Percentiles rank a stretch among this genome's conserved stretches.
These are phyloP conservation scores for Tripterygium wilfordii DNA, from an alignment of 177 flowering plant species.

Conservation along the genomic window DNA sequence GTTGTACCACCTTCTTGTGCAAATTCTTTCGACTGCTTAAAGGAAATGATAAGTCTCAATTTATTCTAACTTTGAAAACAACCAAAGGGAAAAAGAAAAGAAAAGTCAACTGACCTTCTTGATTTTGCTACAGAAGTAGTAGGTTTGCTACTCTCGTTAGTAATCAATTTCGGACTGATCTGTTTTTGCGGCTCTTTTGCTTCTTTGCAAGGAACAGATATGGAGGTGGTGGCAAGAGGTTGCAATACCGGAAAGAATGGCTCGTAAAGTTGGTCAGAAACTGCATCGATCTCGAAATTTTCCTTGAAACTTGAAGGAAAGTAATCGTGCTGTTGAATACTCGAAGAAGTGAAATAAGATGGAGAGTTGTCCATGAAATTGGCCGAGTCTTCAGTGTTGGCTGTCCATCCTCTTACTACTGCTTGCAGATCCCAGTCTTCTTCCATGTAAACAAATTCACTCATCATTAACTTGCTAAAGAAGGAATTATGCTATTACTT, in stretches of 20 bases:
- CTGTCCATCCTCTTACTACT: conserved; percentile 14
- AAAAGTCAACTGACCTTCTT: conserved; percentile 8
- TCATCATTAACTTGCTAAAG: not conserved
- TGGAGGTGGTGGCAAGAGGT: conserved; percentile 9
- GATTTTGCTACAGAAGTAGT: conserved; percentile 1
- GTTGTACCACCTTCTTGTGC: conserved; percentile 34
- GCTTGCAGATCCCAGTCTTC: conserved; percentile 30
- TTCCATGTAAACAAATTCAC: conserved; percentile 19
- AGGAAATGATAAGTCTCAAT: conserved; percentile 1
- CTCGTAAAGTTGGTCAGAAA: conserved; percentile 23
- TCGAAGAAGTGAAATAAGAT: conserved; percentile 7
- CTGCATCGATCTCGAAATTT: conserved; percentile 2
- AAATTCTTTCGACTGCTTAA: conserved; percentile 33
- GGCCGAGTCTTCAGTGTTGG: not conserved
- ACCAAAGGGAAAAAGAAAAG: not conserved
- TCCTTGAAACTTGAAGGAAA: conserved; percentile 8
- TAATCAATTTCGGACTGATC: too few relatives aligned
- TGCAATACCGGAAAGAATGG: conserved; percentile 20
- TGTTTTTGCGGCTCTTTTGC: not conserved
- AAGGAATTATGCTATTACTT: too few relatives aligned
- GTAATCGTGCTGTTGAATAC: conserved; percentile 3
- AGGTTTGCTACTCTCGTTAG: too few relatives aligned
- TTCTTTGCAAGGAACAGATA: conserved; percentile 6
- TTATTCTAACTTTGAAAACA: not conserved
- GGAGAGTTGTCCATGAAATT: not conserved